These are phyloP conservation scores for Ceratocystis variospora DNA, from an alignment of 2,329 filamentous ascomycete genomes.

Conservation along the genomic window DNA sequence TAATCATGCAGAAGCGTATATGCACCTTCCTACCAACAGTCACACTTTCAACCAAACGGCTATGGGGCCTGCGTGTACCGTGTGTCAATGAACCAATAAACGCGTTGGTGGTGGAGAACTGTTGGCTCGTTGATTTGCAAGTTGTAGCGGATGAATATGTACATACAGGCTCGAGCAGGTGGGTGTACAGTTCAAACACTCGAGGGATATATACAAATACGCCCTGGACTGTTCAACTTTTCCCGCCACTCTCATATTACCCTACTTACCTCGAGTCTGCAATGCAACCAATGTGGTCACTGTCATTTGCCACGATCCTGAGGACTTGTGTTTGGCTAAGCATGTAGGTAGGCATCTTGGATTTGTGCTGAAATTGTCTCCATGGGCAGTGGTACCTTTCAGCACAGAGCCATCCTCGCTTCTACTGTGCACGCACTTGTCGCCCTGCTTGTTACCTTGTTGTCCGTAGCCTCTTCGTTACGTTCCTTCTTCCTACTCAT, in stretches of 20 bases:
- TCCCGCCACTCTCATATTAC: neutral
- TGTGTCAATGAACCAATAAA: neutral
- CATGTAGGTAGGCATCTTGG: neutral
- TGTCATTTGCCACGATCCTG: neutral
- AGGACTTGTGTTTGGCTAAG: neutral
- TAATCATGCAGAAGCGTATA: neutral
- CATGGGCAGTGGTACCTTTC: neutral
- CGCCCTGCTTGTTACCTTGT: too few species aligned
- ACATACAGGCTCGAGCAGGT: neutral
- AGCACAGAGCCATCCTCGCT: neutral
- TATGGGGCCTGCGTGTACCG: neutral
- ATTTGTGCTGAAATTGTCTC: neutral
- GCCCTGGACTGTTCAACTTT: neutral
- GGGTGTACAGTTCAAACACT: neutral
- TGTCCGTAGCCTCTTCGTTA: too few species aligned
- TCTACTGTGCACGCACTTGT: too few species aligned
- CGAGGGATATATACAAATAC: neutral
- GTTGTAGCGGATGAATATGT: neutral
- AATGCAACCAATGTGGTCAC: neutral
- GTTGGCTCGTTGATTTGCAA: neutral
- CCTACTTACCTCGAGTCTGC: neutral
- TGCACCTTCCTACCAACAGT: neutral
- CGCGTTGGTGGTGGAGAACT: neutral
- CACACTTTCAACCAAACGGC: neutral
- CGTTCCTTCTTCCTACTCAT: neutral